phyloP scores from a whole-genome alignment of 78 protist species.

The Dictyostelium capitatum region DNA sequence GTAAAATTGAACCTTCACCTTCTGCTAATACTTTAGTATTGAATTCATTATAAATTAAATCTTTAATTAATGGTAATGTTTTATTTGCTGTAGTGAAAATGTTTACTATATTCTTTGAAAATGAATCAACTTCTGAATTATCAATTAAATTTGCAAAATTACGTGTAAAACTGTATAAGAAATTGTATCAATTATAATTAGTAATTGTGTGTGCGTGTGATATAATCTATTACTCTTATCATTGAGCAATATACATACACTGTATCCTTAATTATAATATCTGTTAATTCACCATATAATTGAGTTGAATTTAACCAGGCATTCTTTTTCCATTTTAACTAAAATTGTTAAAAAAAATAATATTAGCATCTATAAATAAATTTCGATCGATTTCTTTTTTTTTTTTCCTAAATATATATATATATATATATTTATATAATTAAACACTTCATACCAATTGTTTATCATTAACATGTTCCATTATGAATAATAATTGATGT shows the following conservation, averaged over 20 bases:
- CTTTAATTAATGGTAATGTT: constrained; percentile 75
- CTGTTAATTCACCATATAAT: constrained; percentile 64
- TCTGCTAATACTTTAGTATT: constrained; percentile 37
- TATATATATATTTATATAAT: too few relatives aligned
- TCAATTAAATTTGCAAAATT: constrained; percentile 72
- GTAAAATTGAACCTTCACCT: constrained; percentile 67
- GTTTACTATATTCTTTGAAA: constrained; percentile 66
- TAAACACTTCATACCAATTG: background rate
- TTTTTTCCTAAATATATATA: too few relatives aligned
- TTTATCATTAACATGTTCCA: background rate
- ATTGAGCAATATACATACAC: constrained; percentile 46
- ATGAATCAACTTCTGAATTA: constrained; percentile 76
- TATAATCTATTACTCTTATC: too few relatives aligned
- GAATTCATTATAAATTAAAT: constrained; percentile 66
- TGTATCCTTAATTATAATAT: constrained; percentile 49
- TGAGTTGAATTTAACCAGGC: constrained; percentile 64
- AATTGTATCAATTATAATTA: background rate
- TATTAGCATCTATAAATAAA: background rate
- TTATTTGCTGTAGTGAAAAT: constrained; percentile 64
- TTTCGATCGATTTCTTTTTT: background rate
- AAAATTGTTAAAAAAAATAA: background rate
- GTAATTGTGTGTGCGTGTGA: background rate
- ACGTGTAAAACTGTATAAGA: constrained; percentile 63
- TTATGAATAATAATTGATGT: too few relatives aligned
- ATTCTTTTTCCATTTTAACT: constrained; percentile 41